These are phyloP conservation scores for Uronychia setigera DNA, from an alignment of 73 alveolate species.

Conservation along the genomic window DNA sequence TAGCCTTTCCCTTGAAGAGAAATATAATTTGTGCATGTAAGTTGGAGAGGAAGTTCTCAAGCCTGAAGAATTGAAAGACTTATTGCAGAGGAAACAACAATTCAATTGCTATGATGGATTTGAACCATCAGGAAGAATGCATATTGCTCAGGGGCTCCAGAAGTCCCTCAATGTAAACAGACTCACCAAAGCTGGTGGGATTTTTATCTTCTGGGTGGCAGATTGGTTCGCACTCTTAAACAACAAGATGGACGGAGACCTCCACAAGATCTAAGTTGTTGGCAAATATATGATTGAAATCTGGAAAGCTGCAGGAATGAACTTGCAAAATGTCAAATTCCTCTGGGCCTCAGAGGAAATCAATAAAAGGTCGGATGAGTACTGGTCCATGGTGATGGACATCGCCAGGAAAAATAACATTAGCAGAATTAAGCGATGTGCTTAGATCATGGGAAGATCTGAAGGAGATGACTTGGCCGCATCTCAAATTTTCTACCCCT, in stretches of 20 bases:
- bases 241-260: conserved; percentile 99
- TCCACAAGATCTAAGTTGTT: conserved; percentile 89
- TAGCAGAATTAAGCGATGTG: conserved; percentile 93
- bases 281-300: conserved; percentile 99
- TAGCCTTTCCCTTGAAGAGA: conserved; percentile 71
- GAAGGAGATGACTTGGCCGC: conserved; percentile 96
- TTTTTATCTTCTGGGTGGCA: conserved; percentile 99
- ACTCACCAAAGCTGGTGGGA: conserved; percentile 98
- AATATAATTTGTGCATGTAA: conserved; percentile 56
- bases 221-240: conserved; percentile 99
- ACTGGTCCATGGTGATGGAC: conserved; percentile 98
- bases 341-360: conserved; percentile 99
- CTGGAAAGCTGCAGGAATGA: conserved; percentile 99
- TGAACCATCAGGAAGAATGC: conserved; percentile 99
- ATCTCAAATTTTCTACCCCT: conserved; percentile 98
- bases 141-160: conserved; percentile 99
- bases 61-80: conserved; percentile 78
- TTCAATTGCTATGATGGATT: conserved; percentile 99
- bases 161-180: conserved; percentile 99
- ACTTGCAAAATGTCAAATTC: conserved; percentile 88
- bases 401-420: conserved; percentile 93
- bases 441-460: conserved; percentile 98
- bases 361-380: conserved; percentile 95
- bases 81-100: conserved; percentile 79
- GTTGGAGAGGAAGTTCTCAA: conserved; percentile 93